Evolutionary conservation across 2,329 filamentous ascomycete genomes (phyloP), one percentile per base, ranked within the genome.

Genomic region (Proliferodiscus dingleyae): DNA sequence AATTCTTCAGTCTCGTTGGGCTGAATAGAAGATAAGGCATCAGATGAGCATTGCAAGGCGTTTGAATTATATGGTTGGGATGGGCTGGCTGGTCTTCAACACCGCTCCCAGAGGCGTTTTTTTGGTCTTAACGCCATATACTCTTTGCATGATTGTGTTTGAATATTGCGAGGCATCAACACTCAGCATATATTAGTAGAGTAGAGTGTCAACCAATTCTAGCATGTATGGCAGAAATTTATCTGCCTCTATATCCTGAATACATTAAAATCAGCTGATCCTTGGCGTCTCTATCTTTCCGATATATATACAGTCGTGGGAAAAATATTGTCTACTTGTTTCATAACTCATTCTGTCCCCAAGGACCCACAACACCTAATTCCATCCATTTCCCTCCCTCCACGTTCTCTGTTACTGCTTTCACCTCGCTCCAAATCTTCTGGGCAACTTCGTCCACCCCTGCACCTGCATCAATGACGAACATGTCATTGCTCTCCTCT

Each of bases 1-100:
- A 98, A 68, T 98, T 98, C 62, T 70, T 98, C 63, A 95, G 83
- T 59, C 75, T 98, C 28, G 72, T 84, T 26, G 78, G 78, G 30
- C 67, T 89, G 46, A 81, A 87, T 66, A 68, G 69, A 54, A 64
- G 65, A 54, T 74, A 41, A 55, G 16, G 7, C 10, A 22, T 21
- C 21, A 39, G 39, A 13, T 38, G 45, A 32, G 15, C 23, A 43
- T 41, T 50, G 40, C 15, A 34, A 19, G 59, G 55, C 46, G 52
- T 56, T 53, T 18, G 38, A n/a, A 32, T 34, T 47, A 45, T 39
- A 48, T 22, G 47, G 43, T 47, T 44, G 48, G 46, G 45, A 34
- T 19, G 45, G 51, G 44, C 41, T 51, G 53, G 40, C 50, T 39
- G 59, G 58, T 63, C 52, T 62, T 64, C 61, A 63, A 64, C 61